A percentile compares a stretch with the other conserved stretches of the same genome.
These are phyloP conservation scores for Hypoxylon sp. DNA, from an alignment of 2,329 filamentous ascomycete genomes.

Conservation along the genomic window DNA sequence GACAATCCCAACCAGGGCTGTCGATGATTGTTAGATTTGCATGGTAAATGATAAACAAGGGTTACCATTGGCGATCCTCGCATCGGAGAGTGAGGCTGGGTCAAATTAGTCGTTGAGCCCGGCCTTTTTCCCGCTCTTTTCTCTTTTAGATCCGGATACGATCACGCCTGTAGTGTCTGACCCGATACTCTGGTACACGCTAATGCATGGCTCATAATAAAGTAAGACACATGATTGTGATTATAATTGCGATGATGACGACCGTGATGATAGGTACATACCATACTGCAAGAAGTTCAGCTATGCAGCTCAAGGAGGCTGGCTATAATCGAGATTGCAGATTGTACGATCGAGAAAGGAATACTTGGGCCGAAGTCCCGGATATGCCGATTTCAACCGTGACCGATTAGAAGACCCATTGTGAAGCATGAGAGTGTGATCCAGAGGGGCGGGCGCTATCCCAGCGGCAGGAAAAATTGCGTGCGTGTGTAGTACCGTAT, in stretches of 20 bases:
- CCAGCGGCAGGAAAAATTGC: conserved; percentile 52
- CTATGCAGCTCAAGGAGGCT: conserved; percentile 15
- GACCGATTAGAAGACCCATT: conserved; percentile 37
- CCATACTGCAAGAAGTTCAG: conserved; percentile 21
- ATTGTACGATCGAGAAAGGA: conserved; percentile 25
- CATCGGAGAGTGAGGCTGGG: conserved; percentile 42
- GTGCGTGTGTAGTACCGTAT: conserved; percentile 47
- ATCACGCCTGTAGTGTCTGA: conserved; percentile 50
- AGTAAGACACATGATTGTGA: conserved; percentile 50
- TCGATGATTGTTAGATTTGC: conserved; percentile 26
- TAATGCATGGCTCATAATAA: conserved; percentile 54
- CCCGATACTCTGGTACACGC: conserved; percentile 56
- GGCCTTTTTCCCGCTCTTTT: conserved; percentile 38
- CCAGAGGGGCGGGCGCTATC: conserved; percentile 48
- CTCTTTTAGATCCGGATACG: conserved; percentile 47
- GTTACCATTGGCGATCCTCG: conserved; percentile 38
- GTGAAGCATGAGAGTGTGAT: conserved; percentile 45
- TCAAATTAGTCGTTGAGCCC: conserved; percentile 39
- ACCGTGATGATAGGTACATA: conserved; percentile 30
- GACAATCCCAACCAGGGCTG: conserved; percentile 24
- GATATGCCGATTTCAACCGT: conserved; percentile 42
- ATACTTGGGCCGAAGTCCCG: conserved; percentile 36
- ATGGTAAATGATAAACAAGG: conserved; percentile 41
- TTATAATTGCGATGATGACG: conserved; percentile 28
- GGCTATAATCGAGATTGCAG: conserved; percentile 34